A percentile compares a stretch with the other conserved stretches of the same genome.
Conservation (phyloP, 1,284 basidiomycete species). For the Trichosporon inkin region DNA sequence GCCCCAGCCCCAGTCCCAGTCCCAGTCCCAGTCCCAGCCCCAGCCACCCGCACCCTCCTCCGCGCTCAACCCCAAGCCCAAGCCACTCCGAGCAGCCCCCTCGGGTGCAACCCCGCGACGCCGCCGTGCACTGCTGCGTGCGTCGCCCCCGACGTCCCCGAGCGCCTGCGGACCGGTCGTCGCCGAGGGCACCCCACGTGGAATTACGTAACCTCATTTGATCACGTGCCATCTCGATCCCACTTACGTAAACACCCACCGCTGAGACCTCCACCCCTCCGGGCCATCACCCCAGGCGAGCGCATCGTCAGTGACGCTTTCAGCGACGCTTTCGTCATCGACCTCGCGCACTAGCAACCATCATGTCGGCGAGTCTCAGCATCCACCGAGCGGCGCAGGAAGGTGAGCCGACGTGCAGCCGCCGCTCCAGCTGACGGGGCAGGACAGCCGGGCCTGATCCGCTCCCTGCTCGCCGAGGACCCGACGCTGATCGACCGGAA, state of each 20-base stretch:
- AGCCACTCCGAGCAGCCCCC: no score
- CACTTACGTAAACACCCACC: not conserved
- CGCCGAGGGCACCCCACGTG: no score
- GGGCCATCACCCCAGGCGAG: not conserved
- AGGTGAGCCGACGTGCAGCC: conserved; percentile 31
- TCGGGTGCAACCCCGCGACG: no score
- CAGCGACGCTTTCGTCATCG: not conserved
- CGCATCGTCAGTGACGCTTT: conserved; percentile 2
- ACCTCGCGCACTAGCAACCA: conserved; percentile 1
- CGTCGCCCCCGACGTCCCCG: no score
- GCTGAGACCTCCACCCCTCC: not conserved
- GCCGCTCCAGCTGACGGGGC: conserved; percentile 13
- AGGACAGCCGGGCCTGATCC: conserved; percentile 74
- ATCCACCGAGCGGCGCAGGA: conserved; percentile 51
- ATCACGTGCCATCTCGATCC: no score
- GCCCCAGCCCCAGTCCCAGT: no score
- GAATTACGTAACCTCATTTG: no score
- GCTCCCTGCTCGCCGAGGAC: conserved; percentile 65
- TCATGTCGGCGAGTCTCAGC: conserved; percentile 29
- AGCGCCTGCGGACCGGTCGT: no score
- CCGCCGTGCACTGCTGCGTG: no score
- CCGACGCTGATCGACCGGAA: conserved; percentile 62
- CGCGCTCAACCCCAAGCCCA: no score
- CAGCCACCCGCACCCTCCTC: not conserved
- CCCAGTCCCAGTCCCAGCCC: no score